These are phyloP conservation scores for Calonectria leucothoes DNA, from an alignment of 2,329 filamentous ascomycete genomes.

Conservation along the genomic window DNA sequence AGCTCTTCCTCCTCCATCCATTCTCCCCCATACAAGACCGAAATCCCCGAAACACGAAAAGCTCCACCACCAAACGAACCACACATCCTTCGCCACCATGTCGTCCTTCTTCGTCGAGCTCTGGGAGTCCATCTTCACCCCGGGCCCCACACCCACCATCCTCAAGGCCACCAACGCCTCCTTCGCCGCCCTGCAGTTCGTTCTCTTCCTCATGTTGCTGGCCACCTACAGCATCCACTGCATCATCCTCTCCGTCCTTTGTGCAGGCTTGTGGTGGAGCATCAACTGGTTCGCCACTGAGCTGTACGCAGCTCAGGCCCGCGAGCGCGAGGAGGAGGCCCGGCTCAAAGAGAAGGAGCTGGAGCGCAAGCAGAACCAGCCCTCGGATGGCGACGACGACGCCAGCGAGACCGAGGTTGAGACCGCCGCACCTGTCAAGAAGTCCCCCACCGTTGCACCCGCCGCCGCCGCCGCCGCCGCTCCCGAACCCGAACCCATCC, in stretches of 20 bases:
- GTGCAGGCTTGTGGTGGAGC: constrained; percentile 86
- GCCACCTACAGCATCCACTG: constrained; percentile 93
- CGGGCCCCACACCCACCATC: constrained; percentile 88
- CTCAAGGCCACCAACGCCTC: constrained; percentile 90
- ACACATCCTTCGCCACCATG: constrained; percentile 54
- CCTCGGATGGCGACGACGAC: constrained; percentile 41
- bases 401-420: constrained; percentile 57
- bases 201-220: constrained; percentile 80
- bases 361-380: constrained; percentile 27
- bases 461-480: constrained; percentile 17
- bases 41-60: neutral
- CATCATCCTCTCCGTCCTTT: constrained; percentile 81
- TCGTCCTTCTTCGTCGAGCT: constrained; percentile 77
- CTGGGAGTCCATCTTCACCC: constrained; percentile 93
- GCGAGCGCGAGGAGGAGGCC: constrained; percentile 55
- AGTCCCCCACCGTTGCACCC: constrained; percentile 9
- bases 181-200: constrained; percentile 85
- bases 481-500: constrained; percentile 38
- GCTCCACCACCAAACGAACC: constrained; percentile 2
- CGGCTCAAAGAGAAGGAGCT: constrained; percentile 47
- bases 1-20: neutral
- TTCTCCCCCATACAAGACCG: neutral
- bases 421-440: constrained; percentile 33
- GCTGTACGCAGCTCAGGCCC: constrained; percentile 57
- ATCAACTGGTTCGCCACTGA: constrained; percentile 97